Conservation (phyloP, 1,139 yeast species). For the Geotrichum siamense region DNA sequence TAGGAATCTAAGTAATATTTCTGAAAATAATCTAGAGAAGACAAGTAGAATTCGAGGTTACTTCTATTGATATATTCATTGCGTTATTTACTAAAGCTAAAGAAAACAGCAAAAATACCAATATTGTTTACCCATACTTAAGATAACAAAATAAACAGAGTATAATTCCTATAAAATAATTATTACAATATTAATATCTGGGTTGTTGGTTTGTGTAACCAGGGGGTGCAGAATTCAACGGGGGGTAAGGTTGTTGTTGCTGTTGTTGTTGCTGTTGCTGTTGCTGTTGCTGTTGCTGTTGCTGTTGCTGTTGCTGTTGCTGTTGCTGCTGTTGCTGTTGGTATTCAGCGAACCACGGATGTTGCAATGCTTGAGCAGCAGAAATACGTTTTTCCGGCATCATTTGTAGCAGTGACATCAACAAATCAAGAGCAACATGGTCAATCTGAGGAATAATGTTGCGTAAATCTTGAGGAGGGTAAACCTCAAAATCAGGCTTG, state of each 20-base stretch:
- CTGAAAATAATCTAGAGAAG: not conserved
- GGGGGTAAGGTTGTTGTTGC: slow-evolving; percentile 5
- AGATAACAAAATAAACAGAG: not conserved
- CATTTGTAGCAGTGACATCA: slow-evolving; percentile 75
- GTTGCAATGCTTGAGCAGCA: slow-evolving; percentile 88
- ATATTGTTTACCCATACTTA: not conserved
- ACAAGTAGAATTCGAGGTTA: too few species aligned
- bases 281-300: slow-evolving; percentile 36
- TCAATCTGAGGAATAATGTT: slow-evolving; percentile 70
- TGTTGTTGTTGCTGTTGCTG: slow-evolving; percentile 17
- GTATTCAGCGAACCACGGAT: slow-evolving; percentile 91
- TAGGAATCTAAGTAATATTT: too few species aligned
- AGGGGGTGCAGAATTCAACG: slow-evolving; percentile 12
- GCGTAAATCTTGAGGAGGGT: slow-evolving; percentile 78
- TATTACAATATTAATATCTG: not conserved
- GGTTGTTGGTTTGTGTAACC: slow-evolving; percentile 15
- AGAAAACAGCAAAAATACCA: not conserved
- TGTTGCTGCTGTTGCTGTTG: slow-evolving; percentile 17
- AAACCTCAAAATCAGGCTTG: slow-evolving; percentile 68
- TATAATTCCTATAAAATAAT: too few species aligned
- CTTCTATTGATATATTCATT: too few species aligned
- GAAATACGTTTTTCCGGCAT: slow-evolving; percentile 87
- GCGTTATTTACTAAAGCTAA: too few species aligned
- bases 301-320: slow-evolving; percentile 7
- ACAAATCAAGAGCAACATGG: slow-evolving; percentile 68